Percentiles rank a stretch among this genome's conserved stretches.
Conservation (phyloP, 225 moss, liverwort and hornwort genomes). For the Pseudisothecium myosuroides region DNA sequence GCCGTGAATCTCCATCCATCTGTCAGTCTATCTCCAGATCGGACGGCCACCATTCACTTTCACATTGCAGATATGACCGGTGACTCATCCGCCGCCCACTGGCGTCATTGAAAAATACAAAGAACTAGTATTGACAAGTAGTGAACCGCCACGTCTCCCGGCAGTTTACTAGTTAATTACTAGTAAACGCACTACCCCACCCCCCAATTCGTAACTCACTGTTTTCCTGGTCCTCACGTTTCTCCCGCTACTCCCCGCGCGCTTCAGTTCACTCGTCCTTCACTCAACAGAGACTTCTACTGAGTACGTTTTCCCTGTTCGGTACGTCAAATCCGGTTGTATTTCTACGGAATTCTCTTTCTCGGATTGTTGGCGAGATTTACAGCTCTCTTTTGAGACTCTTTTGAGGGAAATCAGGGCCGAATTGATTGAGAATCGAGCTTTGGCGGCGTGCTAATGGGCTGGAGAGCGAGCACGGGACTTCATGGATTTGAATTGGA, state of each 20-base stretch:
- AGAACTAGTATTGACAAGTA: background rate
- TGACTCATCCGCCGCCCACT: conserved; percentile 8
- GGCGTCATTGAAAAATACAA: background rate
- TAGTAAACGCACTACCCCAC: background rate
- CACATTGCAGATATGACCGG: background rate
- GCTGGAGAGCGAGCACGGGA: background rate
- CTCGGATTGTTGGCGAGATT: background rate
- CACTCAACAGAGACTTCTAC: background rate
- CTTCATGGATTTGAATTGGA: background rate
- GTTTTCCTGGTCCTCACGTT: conserved; percentile 5
- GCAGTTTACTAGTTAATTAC: background rate
- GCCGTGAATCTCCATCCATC: background rate
- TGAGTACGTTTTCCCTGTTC: background rate
- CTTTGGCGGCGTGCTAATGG: background rate
- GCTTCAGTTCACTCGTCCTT: background rate
- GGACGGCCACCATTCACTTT: background rate
- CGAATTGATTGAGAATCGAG: background rate
- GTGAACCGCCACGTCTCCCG: background rate
- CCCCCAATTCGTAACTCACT: background rate
- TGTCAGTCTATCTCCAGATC: background rate
- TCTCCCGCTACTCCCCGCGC: background rate
- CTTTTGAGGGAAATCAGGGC: background rate
- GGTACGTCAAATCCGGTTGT: background rate
- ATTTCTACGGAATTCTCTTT: background rate
- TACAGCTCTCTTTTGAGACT: background rate